Conservation (phyloP, 306 rosid genomes). For the Begonia masoniana region DNA sequence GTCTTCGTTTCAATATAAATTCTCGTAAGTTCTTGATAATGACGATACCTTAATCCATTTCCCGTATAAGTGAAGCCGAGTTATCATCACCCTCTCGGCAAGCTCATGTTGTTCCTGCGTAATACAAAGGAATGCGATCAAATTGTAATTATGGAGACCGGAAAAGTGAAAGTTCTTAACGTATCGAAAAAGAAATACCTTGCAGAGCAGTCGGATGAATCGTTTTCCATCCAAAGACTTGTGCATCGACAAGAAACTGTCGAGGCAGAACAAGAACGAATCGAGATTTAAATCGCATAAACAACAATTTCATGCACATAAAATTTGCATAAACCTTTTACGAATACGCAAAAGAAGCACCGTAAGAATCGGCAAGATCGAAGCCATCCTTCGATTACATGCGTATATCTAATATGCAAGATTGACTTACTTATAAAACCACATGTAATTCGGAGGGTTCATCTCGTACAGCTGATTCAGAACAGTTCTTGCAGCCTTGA, state of each 20-base stretch:
- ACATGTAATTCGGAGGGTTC: slow-evolving; percentile 85
- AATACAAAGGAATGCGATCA: too few species aligned
- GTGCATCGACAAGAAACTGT: slow-evolving; percentile 64
- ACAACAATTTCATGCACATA: too few species aligned
- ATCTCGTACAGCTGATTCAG: slow-evolving; percentile 86
- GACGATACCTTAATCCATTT: slow-evolving; percentile 91
- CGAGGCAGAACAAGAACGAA: slow-evolving; percentile 3
- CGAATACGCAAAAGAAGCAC: too few species aligned
- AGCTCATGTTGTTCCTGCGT: slow-evolving; percentile 78
- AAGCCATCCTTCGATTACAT: too few species aligned
- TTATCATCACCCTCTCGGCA: slow-evolving; percentile 96
- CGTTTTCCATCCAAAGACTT: slow-evolving; percentile 75
- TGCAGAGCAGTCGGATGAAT: slow-evolving; percentile 62
- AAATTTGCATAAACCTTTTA: too few species aligned
- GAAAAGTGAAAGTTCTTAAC: neutral
- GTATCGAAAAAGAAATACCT: slow-evolving; percentile 34
- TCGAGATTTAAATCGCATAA: neutral
- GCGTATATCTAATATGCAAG: too few species aligned
- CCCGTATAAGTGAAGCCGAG: slow-evolving; percentile 81
- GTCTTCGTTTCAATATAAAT: too few species aligned
- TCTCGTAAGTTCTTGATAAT: too few species aligned
- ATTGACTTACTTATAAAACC: slow-evolving; percentile 76
- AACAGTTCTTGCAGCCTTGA: slow-evolving; percentile 92
- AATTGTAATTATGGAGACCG: too few species aligned
- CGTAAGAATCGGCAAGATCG: too few species aligned